Evolutionary conservation across 345 rosid genomes (phyloP).

Genomic region (Anastatica hierochuntica): DNA sequence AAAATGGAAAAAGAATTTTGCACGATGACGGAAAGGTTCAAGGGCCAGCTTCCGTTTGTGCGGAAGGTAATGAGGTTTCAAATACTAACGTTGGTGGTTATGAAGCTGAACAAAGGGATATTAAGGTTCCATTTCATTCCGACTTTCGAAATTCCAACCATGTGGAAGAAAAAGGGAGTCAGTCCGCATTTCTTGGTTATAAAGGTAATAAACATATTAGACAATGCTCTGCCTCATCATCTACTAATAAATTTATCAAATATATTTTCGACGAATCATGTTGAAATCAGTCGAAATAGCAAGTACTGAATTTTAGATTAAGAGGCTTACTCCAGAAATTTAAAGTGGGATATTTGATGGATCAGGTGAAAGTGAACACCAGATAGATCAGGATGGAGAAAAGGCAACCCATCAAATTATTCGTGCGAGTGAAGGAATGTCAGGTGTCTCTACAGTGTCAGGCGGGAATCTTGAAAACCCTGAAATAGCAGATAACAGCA

Average conservation of each 20-base stretch:
- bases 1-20: conserved; percentile 29
- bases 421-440: conserved; percentile 29
- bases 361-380: conserved; percentile 24
- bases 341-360: conserved; percentile 17
- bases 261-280: conserved; percentile 16
- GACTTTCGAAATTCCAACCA: conserved; percentile 19
- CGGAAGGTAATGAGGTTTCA: conserved; percentile 20
- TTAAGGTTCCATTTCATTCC: conserved; percentile 15
- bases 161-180: conserved; percentile 19
- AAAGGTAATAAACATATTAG: conserved; percentile 13
- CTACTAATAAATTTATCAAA: conserved; percentile 13
- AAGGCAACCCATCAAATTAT: conserved; percentile 24
- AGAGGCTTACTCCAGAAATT: conserved; percentile 11
- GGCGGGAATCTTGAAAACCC: conserved; percentile 24
- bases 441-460: conserved; percentile 25
- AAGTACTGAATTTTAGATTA: conserved; percentile 16
- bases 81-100: conserved; percentile 16
- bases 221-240: conserved; percentile 15
- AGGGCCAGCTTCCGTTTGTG: conserved; percentile 28
- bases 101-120: conserved; percentile 15
- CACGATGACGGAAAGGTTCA: conserved; percentile 56
- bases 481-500: conserved; percentile 30
- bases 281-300: conserved; percentile 27
- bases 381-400: conserved; percentile 21
- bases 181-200: conserved; percentile 24